These are phyloP conservation scores for Talaromyces islandicus DNA, from an alignment of 2,329 filamentous ascomycete species.

Conservation along the genomic window DNA sequence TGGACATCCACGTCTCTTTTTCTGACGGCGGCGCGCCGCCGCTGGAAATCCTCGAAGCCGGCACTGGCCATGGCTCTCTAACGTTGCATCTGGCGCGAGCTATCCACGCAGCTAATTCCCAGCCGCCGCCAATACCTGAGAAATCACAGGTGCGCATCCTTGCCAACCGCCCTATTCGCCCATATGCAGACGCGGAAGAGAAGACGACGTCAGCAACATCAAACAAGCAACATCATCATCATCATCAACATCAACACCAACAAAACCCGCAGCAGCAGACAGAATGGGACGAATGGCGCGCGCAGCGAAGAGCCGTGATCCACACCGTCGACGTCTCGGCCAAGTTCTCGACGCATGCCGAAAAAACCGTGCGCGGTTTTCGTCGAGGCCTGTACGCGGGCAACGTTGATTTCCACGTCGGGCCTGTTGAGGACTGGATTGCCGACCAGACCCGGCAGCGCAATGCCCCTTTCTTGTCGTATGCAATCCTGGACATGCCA, in stretches of 20 bases:
- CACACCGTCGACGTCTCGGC: constrained; percentile 65
- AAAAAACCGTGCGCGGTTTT: constrained; percentile 60
- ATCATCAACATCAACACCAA: no score
- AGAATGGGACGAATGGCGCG: constrained; percentile 41
- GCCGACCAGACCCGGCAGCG: constrained; percentile 40
- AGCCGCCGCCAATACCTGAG: constrained; percentile 40
- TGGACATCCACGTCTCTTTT: constrained; percentile 59
- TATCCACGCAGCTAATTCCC: constrained; percentile 65
- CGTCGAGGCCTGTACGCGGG: constrained; percentile 63
- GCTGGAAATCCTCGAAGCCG: constrained; percentile 74
- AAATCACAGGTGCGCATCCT: constrained; percentile 27
- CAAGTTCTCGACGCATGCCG: constrained; percentile 59
- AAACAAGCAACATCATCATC: constrained; percentile 14
- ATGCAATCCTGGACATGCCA: constrained; percentile 70
- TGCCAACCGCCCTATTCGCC: constrained; percentile 17
- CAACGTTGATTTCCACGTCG: constrained; percentile 69
- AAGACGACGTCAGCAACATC: background rate
- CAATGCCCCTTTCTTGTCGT: constrained; percentile 58
- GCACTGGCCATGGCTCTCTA: constrained; percentile 76
- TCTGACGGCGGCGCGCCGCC: constrained; percentile 35
- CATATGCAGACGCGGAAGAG: constrained; percentile 16
- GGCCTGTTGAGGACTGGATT: constrained; percentile 60
- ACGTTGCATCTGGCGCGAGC: constrained; percentile 70
- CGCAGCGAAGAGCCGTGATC: constrained; percentile 59
- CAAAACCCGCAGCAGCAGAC: constrained; percentile 19